Evolutionary conservation across 768 basidiomycete species (phyloP).

Genomic region (Baorangia bicolor): DNA sequence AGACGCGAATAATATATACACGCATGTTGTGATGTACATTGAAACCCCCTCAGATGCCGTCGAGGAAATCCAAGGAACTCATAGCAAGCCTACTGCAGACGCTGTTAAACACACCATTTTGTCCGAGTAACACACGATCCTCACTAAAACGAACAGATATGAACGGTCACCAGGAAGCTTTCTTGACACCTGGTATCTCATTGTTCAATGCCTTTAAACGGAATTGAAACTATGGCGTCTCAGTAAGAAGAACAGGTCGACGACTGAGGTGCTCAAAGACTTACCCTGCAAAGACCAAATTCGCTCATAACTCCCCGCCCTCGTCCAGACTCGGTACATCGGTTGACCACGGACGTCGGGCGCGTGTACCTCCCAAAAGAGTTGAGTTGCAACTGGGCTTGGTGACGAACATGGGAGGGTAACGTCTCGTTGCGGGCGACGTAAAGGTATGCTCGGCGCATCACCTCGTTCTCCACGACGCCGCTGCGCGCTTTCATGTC

Average conservation of each 20-base stretch:
- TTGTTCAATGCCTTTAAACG: conserved; percentile 78
- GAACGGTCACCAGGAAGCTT: conserved; percentile 79
- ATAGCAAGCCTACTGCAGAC: neutral
- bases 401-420: conserved; percentile 86
- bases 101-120: neutral
- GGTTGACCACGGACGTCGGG: conserved; percentile 85
- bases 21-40: neutral
- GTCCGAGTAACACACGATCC: neutral
- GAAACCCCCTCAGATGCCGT: neutral
- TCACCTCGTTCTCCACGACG: conserved; percentile 73
- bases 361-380: conserved; percentile 80
- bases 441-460: conserved; percentile 87
- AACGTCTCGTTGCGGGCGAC: conserved; percentile 90
- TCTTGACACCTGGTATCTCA: conserved; percentile 83
- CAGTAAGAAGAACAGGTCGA: neutral
- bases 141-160: neutral
- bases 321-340: conserved; percentile 81
- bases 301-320: conserved; percentile 88
- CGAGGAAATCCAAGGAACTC: neutral
- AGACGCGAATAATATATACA: conserved; percentile 12
- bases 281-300: conserved; percentile 81
- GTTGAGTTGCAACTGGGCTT: conserved; percentile 92
- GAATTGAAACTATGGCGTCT: conserved; percentile 76
- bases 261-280: conserved; percentile 8
- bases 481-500: conserved; percentile 77